Evolutionary conservation across 1,284 basidiomycete species (phyloP).

Genomic region (Anthracocystis setariae): DNA sequence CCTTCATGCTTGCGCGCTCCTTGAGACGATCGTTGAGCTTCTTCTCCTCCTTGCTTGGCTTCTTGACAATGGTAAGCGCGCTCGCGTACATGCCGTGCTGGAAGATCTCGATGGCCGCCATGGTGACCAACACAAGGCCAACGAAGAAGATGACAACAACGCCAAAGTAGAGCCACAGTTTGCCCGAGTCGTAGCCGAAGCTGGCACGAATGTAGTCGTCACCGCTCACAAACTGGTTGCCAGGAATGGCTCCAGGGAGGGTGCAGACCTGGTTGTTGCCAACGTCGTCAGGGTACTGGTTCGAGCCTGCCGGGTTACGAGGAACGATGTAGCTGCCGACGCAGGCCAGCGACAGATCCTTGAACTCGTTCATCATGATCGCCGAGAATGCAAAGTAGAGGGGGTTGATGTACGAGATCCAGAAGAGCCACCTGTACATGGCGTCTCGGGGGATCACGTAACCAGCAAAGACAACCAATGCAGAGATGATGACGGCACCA

Average conservation of each 20-base stretch:
- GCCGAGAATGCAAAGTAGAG: conserved; percentile 73
- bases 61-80: conserved; percentile 49
- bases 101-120: conserved; percentile 52
- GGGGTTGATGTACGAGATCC: conserved; percentile 67
- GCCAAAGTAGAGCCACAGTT: conserved; percentile 70
- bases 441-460: conserved; percentile 75
- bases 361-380: conserved; percentile 73
- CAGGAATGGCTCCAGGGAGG: conserved; percentile 68
- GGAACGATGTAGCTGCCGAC: conserved; percentile 52
- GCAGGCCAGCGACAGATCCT: conserved; percentile 43
- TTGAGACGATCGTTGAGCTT: conserved; percentile 52
- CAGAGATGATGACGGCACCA: conserved; percentile 73
- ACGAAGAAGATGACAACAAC: conserved; percentile 66
- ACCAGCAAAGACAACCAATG: conserved; percentile 76
- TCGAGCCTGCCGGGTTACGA: conserved; percentile 31
- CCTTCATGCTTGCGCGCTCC: conserved; percentile 39
- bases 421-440: conserved; percentile 68
- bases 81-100: conserved; percentile 29
- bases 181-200: conserved; percentile 74
- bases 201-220: conserved; percentile 72
- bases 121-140: conserved; percentile 60
- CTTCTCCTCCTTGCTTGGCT: conserved; percentile 52
- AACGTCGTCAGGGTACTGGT: conserved; percentile 25
- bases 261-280: conserved; percentile 67
- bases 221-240: conserved; percentile 69